Conservation (phyloP, 2,329 filamentous ascomycete species). For the Elsinoe perseae region DNA sequence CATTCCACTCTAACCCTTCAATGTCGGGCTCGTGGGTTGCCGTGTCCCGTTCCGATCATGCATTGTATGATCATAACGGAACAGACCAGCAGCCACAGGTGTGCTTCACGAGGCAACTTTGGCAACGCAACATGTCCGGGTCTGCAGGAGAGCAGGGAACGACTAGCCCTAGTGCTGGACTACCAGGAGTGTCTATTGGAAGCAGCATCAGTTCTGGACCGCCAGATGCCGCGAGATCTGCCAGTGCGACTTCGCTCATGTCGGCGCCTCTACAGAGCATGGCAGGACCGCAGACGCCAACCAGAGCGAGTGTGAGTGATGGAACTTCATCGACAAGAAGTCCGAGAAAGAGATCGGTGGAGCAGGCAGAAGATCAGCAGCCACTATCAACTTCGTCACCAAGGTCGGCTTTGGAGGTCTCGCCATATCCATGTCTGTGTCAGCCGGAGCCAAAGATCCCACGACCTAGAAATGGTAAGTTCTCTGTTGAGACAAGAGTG, state of each 20-base stretch:
- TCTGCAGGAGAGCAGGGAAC: conserved; percentile 6
- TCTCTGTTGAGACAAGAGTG: conserved; percentile 18
- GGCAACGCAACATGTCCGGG: conserved; percentile 31
- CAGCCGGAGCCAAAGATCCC: conserved; percentile 65
- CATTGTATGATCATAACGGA: conserved; percentile 5
- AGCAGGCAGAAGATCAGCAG: conserved; percentile 25
- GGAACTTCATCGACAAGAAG: background rate
- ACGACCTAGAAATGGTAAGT: conserved; percentile 62
- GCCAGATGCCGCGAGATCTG: conserved; percentile 22
- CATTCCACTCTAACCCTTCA: conserved; percentile 19
- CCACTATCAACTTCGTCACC: background rate
- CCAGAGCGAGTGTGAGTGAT: background rate
- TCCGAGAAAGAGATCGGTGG: conserved; percentile 27
- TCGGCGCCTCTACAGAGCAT: conserved; percentile 14
- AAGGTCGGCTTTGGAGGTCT: background rate
- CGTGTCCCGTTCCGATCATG: conserved; percentile 16
- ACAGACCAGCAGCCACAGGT: conserved; percentile 21
- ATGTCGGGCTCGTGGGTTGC: conserved; percentile 19
- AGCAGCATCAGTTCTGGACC: conserved; percentile 21
- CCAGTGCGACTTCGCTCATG: conserved; percentile 17
- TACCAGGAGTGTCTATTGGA: conserved; percentile 9
- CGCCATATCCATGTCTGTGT: conserved; percentile 54
- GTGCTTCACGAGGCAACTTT: conserved; percentile 33
- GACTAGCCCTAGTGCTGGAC: background rate
- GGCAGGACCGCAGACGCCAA: background rate